Conservation (phyloP, 1,139 yeast species). For the Schwanniomyces etchellsii region DNA sequence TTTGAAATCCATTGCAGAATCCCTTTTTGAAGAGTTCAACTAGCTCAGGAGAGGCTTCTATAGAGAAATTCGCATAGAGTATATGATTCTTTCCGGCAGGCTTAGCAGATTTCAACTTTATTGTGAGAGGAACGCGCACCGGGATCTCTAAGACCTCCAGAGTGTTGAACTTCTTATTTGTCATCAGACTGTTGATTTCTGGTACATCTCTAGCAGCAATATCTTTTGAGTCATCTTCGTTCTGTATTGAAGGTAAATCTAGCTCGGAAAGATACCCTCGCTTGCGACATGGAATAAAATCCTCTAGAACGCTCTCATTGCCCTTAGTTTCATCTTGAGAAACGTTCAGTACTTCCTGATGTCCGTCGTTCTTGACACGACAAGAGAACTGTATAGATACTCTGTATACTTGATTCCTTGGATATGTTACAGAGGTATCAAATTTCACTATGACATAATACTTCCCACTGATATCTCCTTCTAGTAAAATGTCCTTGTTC, state of each 20-base stretch:
- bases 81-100: slow-evolving; percentile 51
- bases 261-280: slow-evolving; percentile 21
- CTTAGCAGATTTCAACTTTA: slow-evolving; percentile 52
- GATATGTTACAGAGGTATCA: slow-evolving; percentile 30
- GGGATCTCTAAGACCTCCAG: slow-evolving; percentile 11
- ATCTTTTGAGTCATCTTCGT: too few relatives aligned
- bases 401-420: slow-evolving; percentile 23
- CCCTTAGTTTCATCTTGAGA: too few relatives aligned
- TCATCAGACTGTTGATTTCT: slow-evolving; percentile 1
- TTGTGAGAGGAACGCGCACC: slow-evolving; percentile 27
- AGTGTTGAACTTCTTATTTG: slow-evolving; percentile 1
- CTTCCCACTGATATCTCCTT: slow-evolving; percentile 7
- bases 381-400: background rate
- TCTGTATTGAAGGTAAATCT: too few relatives aligned
- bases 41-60: slow-evolving; percentile 47
- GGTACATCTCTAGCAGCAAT: too few relatives aligned
- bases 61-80: slow-evolving; percentile 49
- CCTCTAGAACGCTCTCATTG: slow-evolving; percentile 10
- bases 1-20: slow-evolving; percentile 20
- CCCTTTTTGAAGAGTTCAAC: slow-evolving; percentile 11
- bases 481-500: slow-evolving; percentile 9
- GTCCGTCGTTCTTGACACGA: slow-evolving; percentile 3
- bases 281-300: slow-evolving; percentile 16
- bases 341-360: too few relatives aligned
- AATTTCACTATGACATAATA: slow-evolving; percentile 26